Evolutionary conservation across 176 grass and related monocot genomes (phyloP), one percentile per base, ranked within the genome.

Genomic region (Avena eriantha): DNA sequence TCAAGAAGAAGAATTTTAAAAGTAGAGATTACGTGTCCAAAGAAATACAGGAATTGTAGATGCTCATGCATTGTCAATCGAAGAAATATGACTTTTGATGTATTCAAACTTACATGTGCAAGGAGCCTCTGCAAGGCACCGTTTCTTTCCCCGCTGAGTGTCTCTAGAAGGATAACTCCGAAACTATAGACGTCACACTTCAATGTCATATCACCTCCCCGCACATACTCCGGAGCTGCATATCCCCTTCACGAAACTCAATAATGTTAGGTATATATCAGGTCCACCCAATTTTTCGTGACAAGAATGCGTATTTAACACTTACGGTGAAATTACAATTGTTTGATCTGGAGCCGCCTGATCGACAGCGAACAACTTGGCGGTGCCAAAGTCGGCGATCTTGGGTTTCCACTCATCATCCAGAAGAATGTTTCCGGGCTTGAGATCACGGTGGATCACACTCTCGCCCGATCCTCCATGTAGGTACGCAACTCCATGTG

Each of bases 371-470:
- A 73, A 84, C 2, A 54, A 3, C 36, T 89, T 89, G 7, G 87
- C 75, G 0, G 87, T 84, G 4, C 75, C 65, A 33, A 89, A 89
- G 34, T 84, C 87, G 1, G 81, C 81, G 0, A 79, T 84, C 46
- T 89, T 84, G 1, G 87, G n/a, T 18, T 58, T 72, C 81, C 87
- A 89, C 1, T 79, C 69, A 11, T 65, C 75, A 19, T 89, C 66
- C 7, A 89, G 16, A 4, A 84, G 87, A 7, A 89, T 73, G 34
- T 89, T 89, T 0, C 74, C 77, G 1, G 87, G 75, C 51, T 84
- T 89, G 1, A 84, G 75, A n/a, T 89, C 87, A 46, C 87, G 70
- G 76, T 89, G 87, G 5, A 89, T 80, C 2, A 89, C 87, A 53
- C 49, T 55, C 22, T 84, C 6, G 4, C 87, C 56, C 0, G 78